Conservation (phyloP, 352 stramenopile genomes). For the Thalassiosira exigua region DNA sequence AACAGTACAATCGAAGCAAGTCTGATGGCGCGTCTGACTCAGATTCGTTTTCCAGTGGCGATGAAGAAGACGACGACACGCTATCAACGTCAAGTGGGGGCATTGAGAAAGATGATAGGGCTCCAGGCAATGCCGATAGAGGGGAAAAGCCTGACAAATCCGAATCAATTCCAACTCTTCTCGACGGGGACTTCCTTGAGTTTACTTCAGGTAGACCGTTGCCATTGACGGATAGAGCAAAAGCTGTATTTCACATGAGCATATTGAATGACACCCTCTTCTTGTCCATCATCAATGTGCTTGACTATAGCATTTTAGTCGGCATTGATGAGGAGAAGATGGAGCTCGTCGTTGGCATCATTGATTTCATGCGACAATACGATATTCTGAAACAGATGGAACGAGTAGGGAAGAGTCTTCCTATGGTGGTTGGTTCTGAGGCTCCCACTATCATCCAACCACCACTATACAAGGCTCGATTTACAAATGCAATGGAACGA, state of each 20-base stretch:
- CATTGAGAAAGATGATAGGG: conserved; percentile 51
- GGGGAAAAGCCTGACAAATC: conserved; percentile 49
- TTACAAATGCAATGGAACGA: conserved; percentile 92
- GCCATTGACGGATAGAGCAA: conserved; percentile 84
- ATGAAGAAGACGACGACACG: conserved; percentile 40
- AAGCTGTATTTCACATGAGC: conserved; percentile 89
- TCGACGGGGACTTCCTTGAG: conserved; percentile 91
- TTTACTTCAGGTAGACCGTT: conserved; percentile 85
- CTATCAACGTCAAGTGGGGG: conserved; percentile 33
- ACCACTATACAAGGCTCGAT: conserved; percentile 94
- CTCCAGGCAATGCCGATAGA: conserved; percentile 16
- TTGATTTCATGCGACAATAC: conserved; percentile 98
- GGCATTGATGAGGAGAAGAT: conserved; percentile 87
- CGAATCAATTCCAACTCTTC: conserved; percentile 73
- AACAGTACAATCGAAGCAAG: conserved; percentile 38
- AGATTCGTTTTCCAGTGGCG: conserved; percentile 46
- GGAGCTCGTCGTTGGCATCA: conserved; percentile 96
- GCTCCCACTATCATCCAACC: conserved; percentile 97
- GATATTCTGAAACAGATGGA: conserved; percentile 99
- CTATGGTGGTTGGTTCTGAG: conserved; percentile 98
- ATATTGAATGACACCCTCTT: conserved; percentile 97
- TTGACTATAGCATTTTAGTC: conserved; percentile 99
- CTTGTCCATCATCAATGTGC: conserved; percentile 97
- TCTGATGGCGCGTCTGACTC: conserved; percentile 50
- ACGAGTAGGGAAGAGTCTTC: conserved; percentile 96